phyloP scores from a whole-genome alignment of 2,329 filamentous ascomycete species.

The Phyllosticta citribraziliensis region DNA sequence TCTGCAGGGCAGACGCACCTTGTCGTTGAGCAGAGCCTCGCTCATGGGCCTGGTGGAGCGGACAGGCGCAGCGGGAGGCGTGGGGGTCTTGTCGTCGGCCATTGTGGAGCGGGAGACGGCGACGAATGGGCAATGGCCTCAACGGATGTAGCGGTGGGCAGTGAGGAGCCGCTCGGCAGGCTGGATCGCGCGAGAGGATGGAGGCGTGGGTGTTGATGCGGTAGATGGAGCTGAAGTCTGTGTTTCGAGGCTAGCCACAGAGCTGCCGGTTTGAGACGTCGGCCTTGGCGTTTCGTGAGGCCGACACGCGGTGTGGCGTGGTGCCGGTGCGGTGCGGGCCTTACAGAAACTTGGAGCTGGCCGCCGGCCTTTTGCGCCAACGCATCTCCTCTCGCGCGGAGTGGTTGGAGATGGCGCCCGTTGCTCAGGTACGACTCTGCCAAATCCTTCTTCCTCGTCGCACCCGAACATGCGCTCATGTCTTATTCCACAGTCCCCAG shows the following conservation, averaged over 20 bases:
- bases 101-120: slow-evolving; percentile 26
- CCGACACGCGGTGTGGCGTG: not conserved
- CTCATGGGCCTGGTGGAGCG: slow-evolving; percentile 73
- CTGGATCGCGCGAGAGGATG: not conserved
- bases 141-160: not conserved
- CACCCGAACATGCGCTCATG: not conserved
- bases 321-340: not conserved
- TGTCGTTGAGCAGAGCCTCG: slow-evolving; percentile 97
- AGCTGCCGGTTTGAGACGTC: slow-evolving; percentile 5
- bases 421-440: slow-evolving; percentile 8
- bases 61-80: slow-evolving; percentile 55
- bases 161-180: too few species aligned
- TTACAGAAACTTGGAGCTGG: not conserved
- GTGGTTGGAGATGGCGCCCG: slow-evolving; percentile 9
- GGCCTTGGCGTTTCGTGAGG: slow-evolving; percentile 3
- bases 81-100: slow-evolving; percentile 44
- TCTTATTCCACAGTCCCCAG: not conserved
- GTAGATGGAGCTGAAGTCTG: not conserved
- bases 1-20: slow-evolving; percentile 51
- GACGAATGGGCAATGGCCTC: slow-evolving; percentile 1
- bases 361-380: not conserved
- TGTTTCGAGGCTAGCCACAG: not conserved
- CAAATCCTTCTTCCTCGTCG: not conserved
- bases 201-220: not conserved
- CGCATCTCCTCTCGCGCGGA: slow-evolving; percentile 8